phyloP scores from a whole-genome alignment of 441 rosid genomes.

The Isatis lusitanica region DNA sequence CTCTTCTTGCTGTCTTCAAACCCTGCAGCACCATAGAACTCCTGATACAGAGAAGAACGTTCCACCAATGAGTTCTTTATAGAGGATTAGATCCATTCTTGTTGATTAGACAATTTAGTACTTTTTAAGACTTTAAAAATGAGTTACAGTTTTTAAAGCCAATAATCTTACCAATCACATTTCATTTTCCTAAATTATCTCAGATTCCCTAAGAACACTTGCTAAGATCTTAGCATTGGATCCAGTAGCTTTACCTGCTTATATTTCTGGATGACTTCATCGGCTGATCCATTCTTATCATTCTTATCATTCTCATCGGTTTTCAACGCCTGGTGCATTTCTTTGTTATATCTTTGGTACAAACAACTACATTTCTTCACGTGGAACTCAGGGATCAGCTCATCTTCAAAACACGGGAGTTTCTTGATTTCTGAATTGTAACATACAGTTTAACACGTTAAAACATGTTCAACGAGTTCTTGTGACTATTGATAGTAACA shows the following conservation, averaged over 20 bases:
- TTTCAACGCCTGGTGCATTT: conserved; percentile 39
- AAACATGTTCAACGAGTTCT: no score
- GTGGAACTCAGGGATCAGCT: conserved; percentile 24
- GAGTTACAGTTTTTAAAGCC: no score
- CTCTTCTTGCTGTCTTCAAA: conserved; percentile 47
- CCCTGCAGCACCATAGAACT: conserved; percentile 53
- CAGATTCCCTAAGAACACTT: no score
- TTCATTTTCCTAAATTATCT: no score
- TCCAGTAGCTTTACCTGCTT: conserved; percentile 44
- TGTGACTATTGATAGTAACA: not conserved
- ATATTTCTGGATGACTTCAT: conserved; percentile 38
- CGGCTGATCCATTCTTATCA: conserved; percentile 16
- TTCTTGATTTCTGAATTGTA: conserved; percentile 51
- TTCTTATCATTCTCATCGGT: conserved; percentile 17
- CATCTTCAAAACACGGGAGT: conserved; percentile 48
- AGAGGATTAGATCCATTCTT: not conserved
- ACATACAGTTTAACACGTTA: no score
- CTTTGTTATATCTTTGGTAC: conserved; percentile 46
- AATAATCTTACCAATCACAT: no score
- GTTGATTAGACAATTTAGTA: not conserved
- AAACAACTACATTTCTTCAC: conserved; percentile 37
- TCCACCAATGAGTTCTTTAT: not conserved
- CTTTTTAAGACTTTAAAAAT: no score
- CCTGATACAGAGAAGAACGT: conserved; percentile 32
- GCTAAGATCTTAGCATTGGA: not conserved